Base-by-base conservation (phyloP, 2,329 filamentous ascomycete genomes). In the Neodidymelliopsis sp. region DNA sequence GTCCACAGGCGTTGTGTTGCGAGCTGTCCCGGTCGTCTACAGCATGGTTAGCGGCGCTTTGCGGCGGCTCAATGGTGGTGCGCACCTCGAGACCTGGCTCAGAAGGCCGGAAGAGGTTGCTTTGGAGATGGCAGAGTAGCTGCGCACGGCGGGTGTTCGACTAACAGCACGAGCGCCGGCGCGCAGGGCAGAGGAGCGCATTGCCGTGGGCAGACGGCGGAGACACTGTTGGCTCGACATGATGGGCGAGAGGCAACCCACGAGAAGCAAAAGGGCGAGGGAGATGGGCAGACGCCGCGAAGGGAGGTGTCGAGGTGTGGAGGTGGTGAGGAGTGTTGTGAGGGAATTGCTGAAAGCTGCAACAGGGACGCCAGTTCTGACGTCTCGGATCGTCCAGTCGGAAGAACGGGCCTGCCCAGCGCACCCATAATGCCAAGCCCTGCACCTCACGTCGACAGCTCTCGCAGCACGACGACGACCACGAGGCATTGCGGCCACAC, bases 191-290 rank as follows among this genome's bases (percentile, higher is more conserved):
- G 62, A 58, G 30, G 64, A 56, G 52, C 67, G 66, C 63, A 71
- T 41, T 19, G 62, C 58, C 39, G 56, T 44, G 25, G 65, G 64
- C 40, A 70, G 57, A 44, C 67, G 70, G 63, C 70, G 67, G 56
- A 73, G 66, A 67, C 67, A 72, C 63, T 71, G 70, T 54, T 70
- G 69, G 55, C 65, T 60, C 49, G 69, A 70, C 70, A 73, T 73
- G 53, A 34, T 59, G 51, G 56, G 44, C 12, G 35, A 13, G 16
- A 31, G 15, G 49, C 16, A 35, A 46, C 24, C 43, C 50, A 40
- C 33, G 39, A 31, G 48, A 58, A 59, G 49, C 49, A 40, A 23
- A 34, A 38, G 43, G 29, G 16, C 38, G 34, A 38, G 31, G 49
- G 36, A 47, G 37, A 42, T 30, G 49, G 50, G 52, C 36, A 48